Conservation (phyloP, 176 grass and related monocot species). For the Puya raimondii region DNA sequence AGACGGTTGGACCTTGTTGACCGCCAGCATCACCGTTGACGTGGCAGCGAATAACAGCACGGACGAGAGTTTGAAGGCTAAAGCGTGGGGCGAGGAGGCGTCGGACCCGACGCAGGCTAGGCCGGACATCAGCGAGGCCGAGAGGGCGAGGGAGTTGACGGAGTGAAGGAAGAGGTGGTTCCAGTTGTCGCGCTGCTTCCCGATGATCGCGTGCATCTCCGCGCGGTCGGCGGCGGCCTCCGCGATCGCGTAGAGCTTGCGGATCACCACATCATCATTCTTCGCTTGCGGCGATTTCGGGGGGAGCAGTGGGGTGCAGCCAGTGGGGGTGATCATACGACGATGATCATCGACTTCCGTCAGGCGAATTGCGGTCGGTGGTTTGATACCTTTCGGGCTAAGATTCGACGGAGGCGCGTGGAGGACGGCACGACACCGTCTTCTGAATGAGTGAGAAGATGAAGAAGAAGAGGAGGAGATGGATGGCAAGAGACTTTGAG, state of each 20-base stretch:
- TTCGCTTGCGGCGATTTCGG: background rate
- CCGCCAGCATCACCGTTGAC: slow-evolving; percentile 23
- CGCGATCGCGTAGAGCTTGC: slow-evolving; percentile 34
- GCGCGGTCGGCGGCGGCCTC: slow-evolving; percentile 43
- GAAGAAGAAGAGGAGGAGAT: background rate
- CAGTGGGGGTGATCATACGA: too few relatives aligned
- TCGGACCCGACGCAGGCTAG: slow-evolving; percentile 9
- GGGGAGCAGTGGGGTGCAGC: background rate
- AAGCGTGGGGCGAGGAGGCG: background rate
- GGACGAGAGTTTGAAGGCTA: slow-evolving; percentile 27
- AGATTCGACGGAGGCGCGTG: background rate
- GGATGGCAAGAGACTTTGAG: background rate
- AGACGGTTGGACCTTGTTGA: slow-evolving; percentile 51
- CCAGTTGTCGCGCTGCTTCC: slow-evolving; percentile 50
- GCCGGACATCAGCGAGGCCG: slow-evolving; percentile 31
- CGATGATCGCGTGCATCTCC: slow-evolving; percentile 66
- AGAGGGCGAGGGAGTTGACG: slow-evolving; percentile 42
- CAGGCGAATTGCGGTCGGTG: background rate
- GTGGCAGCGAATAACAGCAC: slow-evolving; percentile 22
- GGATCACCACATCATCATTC: background rate
- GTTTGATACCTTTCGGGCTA: background rate
- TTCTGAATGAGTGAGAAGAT: background rate
- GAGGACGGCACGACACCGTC: background rate
- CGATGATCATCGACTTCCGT: background rate
- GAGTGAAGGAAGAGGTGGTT: slow-evolving; percentile 64